Evolutionary conservation across 192 early-diverging fungal genomes (phyloP).

Genomic region (Allomyces macrogynus): DNA sequence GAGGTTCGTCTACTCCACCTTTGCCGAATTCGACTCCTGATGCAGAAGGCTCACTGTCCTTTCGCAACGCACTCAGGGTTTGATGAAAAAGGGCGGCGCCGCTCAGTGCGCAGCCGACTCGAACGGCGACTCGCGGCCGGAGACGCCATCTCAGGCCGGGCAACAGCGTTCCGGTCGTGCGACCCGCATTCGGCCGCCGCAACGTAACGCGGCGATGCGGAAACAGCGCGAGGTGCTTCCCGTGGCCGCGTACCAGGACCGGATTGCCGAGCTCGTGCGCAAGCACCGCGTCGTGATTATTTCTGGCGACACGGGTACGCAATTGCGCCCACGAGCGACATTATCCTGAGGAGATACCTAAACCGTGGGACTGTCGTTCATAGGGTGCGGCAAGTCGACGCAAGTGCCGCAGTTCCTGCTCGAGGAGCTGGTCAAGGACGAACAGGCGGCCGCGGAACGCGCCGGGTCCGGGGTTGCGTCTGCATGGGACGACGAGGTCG

Average conservation of each 20-base stretch:
- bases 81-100: slow-evolving; percentile 13
- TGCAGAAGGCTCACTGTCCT: slow-evolving; percentile 5
- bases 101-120: slow-evolving; percentile 7
- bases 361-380: neutral
- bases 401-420: slow-evolving; percentile 64
- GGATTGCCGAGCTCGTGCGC: slow-evolving; percentile 25
- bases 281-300: slow-evolving; percentile 43
- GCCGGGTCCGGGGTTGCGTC: slow-evolving; percentile 39
- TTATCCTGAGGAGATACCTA: too few relatives aligned
- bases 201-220: slow-evolving; percentile 3
- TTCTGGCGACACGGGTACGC: slow-evolving; percentile 61
- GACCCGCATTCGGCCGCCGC: neutral
- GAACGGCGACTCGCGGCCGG: slow-evolving; percentile 11
- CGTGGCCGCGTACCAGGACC: slow-evolving; percentile 31
- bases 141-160: slow-evolving; percentile 15
- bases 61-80: neutral
- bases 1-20: too few relatives aligned
- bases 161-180: slow-evolving; percentile 5
- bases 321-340: too few relatives aligned
- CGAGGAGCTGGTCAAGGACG: slow-evolving; percentile 21
- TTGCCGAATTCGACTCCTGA: too few relatives aligned
- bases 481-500: slow-evolving; percentile 13
- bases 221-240: slow-evolving; percentile 35
- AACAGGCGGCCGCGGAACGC: slow-evolving; percentile 20
- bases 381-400: slow-evolving; percentile 36